Evolutionary conservation across 106 monocot species (phyloP).

Genomic region (Narthecium ossifragum): DNA sequence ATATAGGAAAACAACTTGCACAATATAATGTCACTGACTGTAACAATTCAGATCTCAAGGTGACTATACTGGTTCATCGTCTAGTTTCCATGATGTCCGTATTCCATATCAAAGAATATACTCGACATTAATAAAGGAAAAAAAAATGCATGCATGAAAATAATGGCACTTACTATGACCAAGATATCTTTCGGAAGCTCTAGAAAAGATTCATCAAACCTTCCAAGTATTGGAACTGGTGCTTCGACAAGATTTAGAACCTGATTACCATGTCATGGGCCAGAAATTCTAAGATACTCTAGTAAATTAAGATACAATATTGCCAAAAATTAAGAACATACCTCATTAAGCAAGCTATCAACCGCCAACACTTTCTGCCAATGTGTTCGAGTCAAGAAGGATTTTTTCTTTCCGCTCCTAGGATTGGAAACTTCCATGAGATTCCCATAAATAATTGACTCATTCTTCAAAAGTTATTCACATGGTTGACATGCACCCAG

Average conservation of each 20-base stretch:
- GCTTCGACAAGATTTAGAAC: constrained; percentile 93
- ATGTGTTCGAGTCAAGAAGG: constrained; percentile 32
- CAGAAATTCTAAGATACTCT: background rate
- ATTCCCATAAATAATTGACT: too few relatives aligned
- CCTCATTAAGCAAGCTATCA: constrained; percentile 71
- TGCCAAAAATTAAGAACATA: constrained; percentile 23
- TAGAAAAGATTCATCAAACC: constrained; percentile 79
- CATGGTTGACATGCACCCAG: too few relatives aligned
- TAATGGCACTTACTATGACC: constrained; percentile 44
- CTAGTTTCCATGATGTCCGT: too few relatives aligned
- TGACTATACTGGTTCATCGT: too few relatives aligned
- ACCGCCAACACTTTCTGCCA: constrained; percentile 67
- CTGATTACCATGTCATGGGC: constrained; percentile 28
- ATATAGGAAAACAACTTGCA: too few relatives aligned
- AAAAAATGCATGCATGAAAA: too few relatives aligned
- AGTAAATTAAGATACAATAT: background rate
- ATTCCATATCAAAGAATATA: too few relatives aligned
- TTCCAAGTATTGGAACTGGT: constrained; percentile 80
- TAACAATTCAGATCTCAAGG: too few relatives aligned
- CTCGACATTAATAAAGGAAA: too few relatives aligned
- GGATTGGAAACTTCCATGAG: background rate
- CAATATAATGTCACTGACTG: too few relatives aligned
- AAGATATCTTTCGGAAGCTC: constrained; percentile 93
- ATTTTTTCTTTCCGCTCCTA: constrained; percentile 73
- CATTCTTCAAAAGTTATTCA: too few relatives aligned